Evolutionary conservation across 2,329 filamentous ascomycete genomes (phyloP), one percentile per base, ranked within the genome.

Genomic region (Epicoccum nigrum): DNA sequence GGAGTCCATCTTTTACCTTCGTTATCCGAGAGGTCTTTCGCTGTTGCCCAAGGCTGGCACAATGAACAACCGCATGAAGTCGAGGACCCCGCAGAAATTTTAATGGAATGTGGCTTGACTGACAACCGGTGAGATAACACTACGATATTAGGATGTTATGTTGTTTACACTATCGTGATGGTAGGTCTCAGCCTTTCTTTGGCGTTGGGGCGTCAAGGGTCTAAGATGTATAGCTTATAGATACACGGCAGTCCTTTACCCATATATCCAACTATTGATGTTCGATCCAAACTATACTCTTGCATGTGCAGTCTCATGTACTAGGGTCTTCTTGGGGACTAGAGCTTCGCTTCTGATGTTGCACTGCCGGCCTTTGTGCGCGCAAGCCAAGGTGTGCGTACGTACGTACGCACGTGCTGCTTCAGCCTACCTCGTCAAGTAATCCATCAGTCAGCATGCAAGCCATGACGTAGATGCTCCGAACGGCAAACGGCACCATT

Each of bases 11-110:
- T n/a, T n/a, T n/a, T n/a, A n/a, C n/a, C n/a, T n/a, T n/a, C n/a
- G n/a, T n/a, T n/a, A 76, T 54, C 74, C 74, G 0, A 62, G 69
- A 12, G 63, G 64, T 47, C 61, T 63, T 11, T 48, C 42, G n/a
- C 13, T 54, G 16, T 17, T 51, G 46, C 40, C 54, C 16, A 51
- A 23, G 38, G 13, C 2, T 44, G 38, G 30, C 23, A 23, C 15
- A 48, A 44, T 17, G 39, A 48, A 20, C 33, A 27, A 12, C 25
- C 39, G 17, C 44, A 44, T 16, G 40, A 48, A 9, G 31, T 48
- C 2, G 44, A 48, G n/a, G 5, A 25, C 4, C n/a, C 47, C 39
- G 35, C 17, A 7, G 30, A 43, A 3, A 34, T 41, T 19, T 30
- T 44, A 3, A 44, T 9, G 17, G 43, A 52, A 32, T 37, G 32